phyloP scores from a whole-genome alignment of 768 basidiomycete genomes.

The Macrolepiota fuliginosa region DNA sequence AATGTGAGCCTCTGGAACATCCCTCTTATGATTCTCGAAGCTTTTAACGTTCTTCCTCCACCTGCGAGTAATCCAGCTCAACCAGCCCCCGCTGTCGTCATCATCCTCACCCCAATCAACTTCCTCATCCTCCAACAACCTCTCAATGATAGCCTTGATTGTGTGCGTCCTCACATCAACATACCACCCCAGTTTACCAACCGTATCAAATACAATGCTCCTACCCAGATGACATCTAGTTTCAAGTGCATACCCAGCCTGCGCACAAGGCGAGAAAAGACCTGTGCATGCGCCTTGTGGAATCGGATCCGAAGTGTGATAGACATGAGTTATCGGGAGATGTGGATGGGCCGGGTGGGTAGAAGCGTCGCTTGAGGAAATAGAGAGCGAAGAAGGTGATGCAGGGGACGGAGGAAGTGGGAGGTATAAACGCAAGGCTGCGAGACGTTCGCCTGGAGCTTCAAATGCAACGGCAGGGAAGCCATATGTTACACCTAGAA shows the following conservation, averaged over 20 bases:
- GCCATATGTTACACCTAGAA: slow-evolving; percentile 91
- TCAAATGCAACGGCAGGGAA: slow-evolving; percentile 90
- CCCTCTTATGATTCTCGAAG: slow-evolving; percentile 25
- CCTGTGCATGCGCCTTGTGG: slow-evolving; percentile 84
- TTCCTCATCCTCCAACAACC: slow-evolving; percentile 47
- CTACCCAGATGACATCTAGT: slow-evolving; percentile 87
- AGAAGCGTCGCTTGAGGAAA: background rate
- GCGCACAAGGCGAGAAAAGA: slow-evolving; percentile 68
- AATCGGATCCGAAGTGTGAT: slow-evolving; percentile 92
- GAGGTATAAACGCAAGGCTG: slow-evolving; percentile 82
- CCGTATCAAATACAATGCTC: slow-evolving; percentile 86
- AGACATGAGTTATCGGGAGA: slow-evolving; percentile 68
- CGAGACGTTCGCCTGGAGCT: slow-evolving; percentile 71
- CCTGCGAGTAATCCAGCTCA: slow-evolving; percentile 7
- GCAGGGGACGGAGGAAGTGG: slow-evolving; percentile 72
- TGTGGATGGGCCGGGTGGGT: slow-evolving; percentile 38
- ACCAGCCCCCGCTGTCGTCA: slow-evolving; percentile 30
- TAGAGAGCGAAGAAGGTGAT: slow-evolving; percentile 16
- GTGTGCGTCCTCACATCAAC: slow-evolving; percentile 79
- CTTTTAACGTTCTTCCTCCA: slow-evolving; percentile 29
- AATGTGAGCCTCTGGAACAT: slow-evolving; percentile 55
- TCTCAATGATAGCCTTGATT: slow-evolving; percentile 67
- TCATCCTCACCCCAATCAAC: slow-evolving; percentile 48
- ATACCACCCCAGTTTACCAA: slow-evolving; percentile 75
- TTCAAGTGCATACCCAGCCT: slow-evolving; percentile 87